Conservation (phyloP, 2,329 filamentous ascomycete genomes). For the Coniochaeta ligniaria region DNA sequence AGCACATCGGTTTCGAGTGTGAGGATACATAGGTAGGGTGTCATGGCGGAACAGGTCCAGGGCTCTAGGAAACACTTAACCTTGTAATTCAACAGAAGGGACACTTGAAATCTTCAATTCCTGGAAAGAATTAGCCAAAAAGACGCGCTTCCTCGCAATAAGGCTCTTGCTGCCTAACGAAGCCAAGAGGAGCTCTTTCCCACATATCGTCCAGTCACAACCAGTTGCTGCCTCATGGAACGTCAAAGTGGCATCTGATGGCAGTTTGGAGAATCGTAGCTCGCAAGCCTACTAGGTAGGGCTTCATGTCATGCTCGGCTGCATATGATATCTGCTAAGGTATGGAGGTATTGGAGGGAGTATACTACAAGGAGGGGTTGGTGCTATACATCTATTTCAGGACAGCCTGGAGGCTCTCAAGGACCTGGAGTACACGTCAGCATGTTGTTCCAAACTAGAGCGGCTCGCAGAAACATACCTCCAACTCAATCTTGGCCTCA, state of each 20-base stretch:
- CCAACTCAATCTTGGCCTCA: conserved; percentile 97
- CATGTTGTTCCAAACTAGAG: conserved; percentile 23
- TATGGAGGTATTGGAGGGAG: conserved; percentile 13
- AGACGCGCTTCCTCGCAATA: background rate
- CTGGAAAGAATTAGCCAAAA: background rate
- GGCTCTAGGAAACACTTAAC: background rate
- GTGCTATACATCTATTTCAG: conserved; percentile 62
- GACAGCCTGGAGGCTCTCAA: conserved; percentile 74
- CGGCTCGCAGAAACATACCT: conserved; percentile 51
- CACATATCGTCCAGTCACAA: background rate
- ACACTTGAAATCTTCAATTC: background rate
- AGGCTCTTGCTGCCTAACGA: background rate
- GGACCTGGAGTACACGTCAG: conserved; percentile 47
- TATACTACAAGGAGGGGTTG: conserved; percentile 28
- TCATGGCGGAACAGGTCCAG: background rate
- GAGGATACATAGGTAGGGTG: background rate
- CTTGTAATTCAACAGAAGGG: background rate
- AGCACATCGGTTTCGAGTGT: background rate
- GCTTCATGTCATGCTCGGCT: background rate
- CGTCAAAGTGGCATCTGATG: background rate
- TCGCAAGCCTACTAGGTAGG: conserved; percentile 3
- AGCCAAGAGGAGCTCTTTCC: background rate
- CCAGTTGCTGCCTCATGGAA: background rate
- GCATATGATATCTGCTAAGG: conserved; percentile 13
- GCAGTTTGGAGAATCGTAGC: background rate